Percentiles rank a stretch among this genome's conserved stretches.
phyloP scores from a whole-genome alignment of 495 filamentous ascomycete genomes.

The Penicillium lividum region DNA sequence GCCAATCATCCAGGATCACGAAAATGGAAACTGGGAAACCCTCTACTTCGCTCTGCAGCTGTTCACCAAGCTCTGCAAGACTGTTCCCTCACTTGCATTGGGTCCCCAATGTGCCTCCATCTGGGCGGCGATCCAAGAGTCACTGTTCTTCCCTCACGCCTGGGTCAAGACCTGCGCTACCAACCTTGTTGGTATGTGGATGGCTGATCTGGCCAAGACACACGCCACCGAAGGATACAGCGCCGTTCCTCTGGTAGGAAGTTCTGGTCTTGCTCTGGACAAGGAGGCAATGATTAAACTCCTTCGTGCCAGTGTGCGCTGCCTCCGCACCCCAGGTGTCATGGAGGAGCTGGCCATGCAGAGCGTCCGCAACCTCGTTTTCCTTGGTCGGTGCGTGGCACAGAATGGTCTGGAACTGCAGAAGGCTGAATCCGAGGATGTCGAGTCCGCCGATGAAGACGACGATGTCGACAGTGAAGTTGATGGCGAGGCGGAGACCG shows the following conservation, averaged over 20 bases:
- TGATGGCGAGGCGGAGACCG: slow-evolving; percentile 47
- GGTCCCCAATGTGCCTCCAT: slow-evolving; percentile 53
- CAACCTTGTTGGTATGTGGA: slow-evolving; percentile 71
- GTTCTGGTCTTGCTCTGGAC: slow-evolving; percentile 66
- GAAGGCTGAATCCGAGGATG: slow-evolving; percentile 35
- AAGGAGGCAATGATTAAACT: slow-evolving; percentile 65
- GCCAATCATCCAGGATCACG: slow-evolving; percentile 46
- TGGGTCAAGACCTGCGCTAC: slow-evolving; percentile 77
- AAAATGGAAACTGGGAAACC: slow-evolving; percentile 71
- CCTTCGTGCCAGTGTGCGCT: slow-evolving; percentile 61
- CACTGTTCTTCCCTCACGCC: slow-evolving; percentile 70
- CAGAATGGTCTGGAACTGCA: slow-evolving; percentile 60
- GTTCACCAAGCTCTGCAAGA: slow-evolving; percentile 65
- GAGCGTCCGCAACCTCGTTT: slow-evolving; percentile 72
- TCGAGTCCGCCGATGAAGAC: slow-evolving; percentile 44
- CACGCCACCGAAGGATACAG: slow-evolving; percentile 52
- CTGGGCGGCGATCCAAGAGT: slow-evolving; percentile 66
- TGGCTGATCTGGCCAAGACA: slow-evolving; percentile 73
- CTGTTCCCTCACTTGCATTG: slow-evolving; percentile 62
- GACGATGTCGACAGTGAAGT: slow-evolving; percentile 43
- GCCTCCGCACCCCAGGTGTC: slow-evolving; percentile 65
- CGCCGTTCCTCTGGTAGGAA: slow-evolving; percentile 65
- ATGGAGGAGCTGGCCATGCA: slow-evolving; percentile 70
- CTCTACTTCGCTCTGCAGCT: slow-evolving; percentile 72
- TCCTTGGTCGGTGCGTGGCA: slow-evolving; percentile 69